Evolutionary conservation across 2,329 filamentous ascomycete species (phyloP).

Genomic region (Trichoderma guizhouense): DNA sequence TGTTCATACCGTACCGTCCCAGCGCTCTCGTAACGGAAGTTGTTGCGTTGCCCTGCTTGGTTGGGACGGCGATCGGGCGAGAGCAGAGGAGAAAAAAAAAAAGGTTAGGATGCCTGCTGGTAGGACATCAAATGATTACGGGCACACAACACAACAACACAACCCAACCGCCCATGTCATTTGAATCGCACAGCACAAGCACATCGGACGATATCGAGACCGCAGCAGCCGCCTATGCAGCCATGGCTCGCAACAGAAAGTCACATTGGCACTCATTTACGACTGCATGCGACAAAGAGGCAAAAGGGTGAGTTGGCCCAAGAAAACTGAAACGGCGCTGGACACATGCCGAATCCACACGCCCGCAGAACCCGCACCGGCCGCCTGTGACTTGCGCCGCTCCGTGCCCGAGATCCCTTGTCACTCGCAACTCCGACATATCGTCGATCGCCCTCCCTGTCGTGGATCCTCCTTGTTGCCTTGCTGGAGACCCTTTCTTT

Average conservation of each 20-base stretch:
- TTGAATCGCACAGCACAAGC: background rate
- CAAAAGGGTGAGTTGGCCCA: background rate
- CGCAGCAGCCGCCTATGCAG: background rate
- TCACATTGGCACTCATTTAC: background rate
- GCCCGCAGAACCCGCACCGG: constrained; percentile 5
- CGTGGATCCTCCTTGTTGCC: constrained; percentile 18
- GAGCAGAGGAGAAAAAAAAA: background rate
- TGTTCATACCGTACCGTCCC: background rate
- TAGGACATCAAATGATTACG: no score
- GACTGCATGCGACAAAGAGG: background rate
- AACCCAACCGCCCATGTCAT: no score
- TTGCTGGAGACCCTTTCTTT: constrained; percentile 12
- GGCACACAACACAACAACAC: no score
- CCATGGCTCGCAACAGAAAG: constrained; percentile 2
- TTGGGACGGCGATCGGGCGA: background rate
- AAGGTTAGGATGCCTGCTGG: background rate
- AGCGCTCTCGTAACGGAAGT: background rate
- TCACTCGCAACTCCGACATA: background rate
- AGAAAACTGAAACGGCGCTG: background rate
- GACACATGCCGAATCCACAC: constrained; percentile 14
- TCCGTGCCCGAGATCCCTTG: constrained; percentile 16
- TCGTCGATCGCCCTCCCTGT: constrained; percentile 16
- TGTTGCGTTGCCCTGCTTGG: background rate
- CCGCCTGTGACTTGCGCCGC: constrained; percentile 1
- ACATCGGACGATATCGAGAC: background rate